Percentiles rank a stretch among this genome's conserved stretches.
Evolutionary conservation across 1,284 basidiomycete species (phyloP).

Genomic region (Schizophyllum commune): DNA sequence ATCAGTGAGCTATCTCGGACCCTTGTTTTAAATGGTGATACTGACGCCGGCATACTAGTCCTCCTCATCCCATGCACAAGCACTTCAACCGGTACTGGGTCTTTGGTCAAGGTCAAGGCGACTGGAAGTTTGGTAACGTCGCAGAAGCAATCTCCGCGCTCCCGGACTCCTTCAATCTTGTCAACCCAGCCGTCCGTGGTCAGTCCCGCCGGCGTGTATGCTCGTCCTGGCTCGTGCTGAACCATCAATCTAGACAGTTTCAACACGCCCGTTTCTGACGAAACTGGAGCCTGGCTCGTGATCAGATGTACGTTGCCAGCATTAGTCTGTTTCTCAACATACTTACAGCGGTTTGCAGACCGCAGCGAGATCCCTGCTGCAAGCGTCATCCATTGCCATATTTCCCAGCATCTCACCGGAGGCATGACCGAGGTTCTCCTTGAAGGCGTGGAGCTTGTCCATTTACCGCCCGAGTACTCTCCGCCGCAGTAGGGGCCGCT

Average conservation of each 20-base stretch:
- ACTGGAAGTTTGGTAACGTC: constrained; percentile 2
- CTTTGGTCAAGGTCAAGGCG: constrained; percentile 1
- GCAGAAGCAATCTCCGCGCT: neutral
- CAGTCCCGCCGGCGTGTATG: neutral
- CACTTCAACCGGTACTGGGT: constrained; percentile 8
- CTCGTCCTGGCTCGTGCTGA: neutral
- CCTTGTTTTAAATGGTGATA: neutral
- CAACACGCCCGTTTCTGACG: constrained; percentile 1
- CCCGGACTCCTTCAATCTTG: constrained; percentile 5
- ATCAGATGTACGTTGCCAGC: neutral
- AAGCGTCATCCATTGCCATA: constrained; percentile 1
- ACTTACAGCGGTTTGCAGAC: neutral
- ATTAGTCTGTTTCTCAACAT: neutral
- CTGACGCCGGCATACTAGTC: neutral
- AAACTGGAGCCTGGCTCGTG: neutral
- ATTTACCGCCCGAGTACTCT: neutral
- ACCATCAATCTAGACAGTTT: neutral
- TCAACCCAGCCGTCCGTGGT: constrained; percentile 5
- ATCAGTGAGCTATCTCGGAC: neutral
- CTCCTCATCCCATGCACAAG: constrained; percentile 7
- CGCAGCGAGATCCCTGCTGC: neutral
- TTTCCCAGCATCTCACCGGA: neutral
- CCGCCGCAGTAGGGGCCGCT: neutral
- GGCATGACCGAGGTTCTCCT: neutral
- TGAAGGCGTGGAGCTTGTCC: neutral